Base-by-base conservation (phyloP, 257 asterid genomes). In the Vinca minor region DNA sequence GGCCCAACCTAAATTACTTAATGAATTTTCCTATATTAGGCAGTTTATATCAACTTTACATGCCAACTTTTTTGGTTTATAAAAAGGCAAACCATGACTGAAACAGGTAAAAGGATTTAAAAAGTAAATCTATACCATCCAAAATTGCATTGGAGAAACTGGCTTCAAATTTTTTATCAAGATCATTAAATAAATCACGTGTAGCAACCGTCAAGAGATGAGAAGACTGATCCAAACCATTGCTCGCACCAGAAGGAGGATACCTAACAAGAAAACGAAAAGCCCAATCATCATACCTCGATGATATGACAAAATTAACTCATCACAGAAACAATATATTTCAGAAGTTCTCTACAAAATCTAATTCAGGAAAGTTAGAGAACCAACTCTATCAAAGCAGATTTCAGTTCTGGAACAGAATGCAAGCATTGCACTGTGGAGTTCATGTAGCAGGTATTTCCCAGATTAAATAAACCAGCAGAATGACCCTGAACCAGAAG, bases 391-490 rank as follows among this genome's bases (percentile, higher is more conserved):
- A 79, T 48, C 72, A 93, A 73, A 67, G 96, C 92, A 72, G 96
- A 83, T 77, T 89, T 89, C 83, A 93, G 71, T 73, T 93, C 97
- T 31, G 97, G 97, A 69, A 87, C 99, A 34, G 90, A 89, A 76
- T 90, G 99, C 79, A 93, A 76, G 78, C 99, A 93, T 65, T 93
- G 99, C 39, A 93, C 71, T 11, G 99, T 93, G 61, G 99, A 93
- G 83, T 93, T 93, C 99, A 93, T 93, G 73, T 93, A 93, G 74
- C 99, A 93, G 20, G 99, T 89, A 77, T 93, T 89, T 28, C 99
- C 99, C 12, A 93, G 86, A 79, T 93, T 93, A 58, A 82, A 75
- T 69, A 93, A 78, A 65, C 97, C 99, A 74, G 99, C 97, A 53
- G 97, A 84, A 86, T 93, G 94, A 32, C 94, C 99, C 99, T 90